Conservation (phyloP, 441 rosid species). For the Syzygium syzygioides region DNA sequence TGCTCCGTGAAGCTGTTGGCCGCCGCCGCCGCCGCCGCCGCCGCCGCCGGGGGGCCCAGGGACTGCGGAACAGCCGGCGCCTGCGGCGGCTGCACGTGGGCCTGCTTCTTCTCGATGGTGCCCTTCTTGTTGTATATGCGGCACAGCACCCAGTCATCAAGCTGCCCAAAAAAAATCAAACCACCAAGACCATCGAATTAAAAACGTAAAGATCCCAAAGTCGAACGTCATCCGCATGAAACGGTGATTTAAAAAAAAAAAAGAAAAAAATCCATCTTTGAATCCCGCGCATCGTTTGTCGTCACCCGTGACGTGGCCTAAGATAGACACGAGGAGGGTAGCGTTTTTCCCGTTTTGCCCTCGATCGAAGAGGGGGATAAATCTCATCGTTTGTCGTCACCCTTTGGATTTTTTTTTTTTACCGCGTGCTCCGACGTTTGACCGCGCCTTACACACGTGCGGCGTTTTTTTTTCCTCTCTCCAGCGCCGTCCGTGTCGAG, state of each 20-base stretch:
- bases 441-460: background rate
- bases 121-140: conserved; percentile 95
- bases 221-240: background rate
- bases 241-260: background rate
- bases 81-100: background rate
- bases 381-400: no score
- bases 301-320: background rate
- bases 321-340: background rate
- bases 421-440: no score
- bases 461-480: background rate
- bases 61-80: background rate
- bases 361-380: no score
- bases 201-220: background rate
- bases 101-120: conserved; percentile 36
- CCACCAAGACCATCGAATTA: background rate
- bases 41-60: background rate
- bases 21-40: background rate
- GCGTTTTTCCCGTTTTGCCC: no score
- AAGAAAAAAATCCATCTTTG: background rate
- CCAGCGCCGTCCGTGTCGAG: background rate
- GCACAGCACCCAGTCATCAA: conserved; percentile 92
- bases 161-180: conserved; percentile 25
- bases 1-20: background rate
- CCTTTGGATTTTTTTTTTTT: no score
- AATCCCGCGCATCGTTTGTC: background rate